These are phyloP conservation scores for Musa balbisiana DNA, from an alignment of 202 grass and related monocot genomes.

Conservation along the genomic window DNA sequence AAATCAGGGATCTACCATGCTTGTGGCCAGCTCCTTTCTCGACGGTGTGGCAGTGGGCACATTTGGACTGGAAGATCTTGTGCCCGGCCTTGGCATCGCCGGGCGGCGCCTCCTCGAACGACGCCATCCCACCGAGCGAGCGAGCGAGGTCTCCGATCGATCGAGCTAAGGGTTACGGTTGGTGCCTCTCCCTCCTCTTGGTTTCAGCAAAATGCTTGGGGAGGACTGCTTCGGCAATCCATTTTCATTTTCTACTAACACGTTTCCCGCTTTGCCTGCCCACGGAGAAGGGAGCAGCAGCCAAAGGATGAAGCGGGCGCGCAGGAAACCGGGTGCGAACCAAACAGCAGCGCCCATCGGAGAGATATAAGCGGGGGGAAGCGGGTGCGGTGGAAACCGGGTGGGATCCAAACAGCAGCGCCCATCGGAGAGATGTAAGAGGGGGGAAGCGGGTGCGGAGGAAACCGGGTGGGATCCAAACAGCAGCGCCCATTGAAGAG, in stretches of 20 bases:
- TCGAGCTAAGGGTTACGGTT: neutral
- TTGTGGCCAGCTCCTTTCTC: conserved; percentile 38
- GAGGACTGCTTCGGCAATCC: neutral
- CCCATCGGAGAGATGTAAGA: neutral
- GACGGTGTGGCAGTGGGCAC: conserved; percentile 54
- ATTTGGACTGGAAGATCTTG: conserved; percentile 57
- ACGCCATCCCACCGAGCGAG: conserved; percentile 25
- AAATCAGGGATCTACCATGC: conserved; percentile 21
- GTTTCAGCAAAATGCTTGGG: no score
- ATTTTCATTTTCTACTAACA: neutral
- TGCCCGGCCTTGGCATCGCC: conserved; percentile 32
- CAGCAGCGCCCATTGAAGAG: neutral
- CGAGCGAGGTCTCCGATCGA: neutral
- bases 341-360: neutral
- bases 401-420: neutral
- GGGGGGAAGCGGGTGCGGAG: neutral
- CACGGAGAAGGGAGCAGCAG: neutral
- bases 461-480: neutral
- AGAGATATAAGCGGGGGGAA: neutral
- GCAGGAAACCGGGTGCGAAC: neutral
- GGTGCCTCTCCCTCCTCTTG: no score
- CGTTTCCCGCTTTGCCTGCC: neutral
- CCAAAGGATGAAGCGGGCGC: neutral
- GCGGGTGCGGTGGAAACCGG: neutral
- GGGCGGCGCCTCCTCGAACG: conserved; percentile 31